Evolutionary conservation across 1,284 basidiomycete species (phyloP).

Genomic region (Amylostereum areolatum): DNA sequence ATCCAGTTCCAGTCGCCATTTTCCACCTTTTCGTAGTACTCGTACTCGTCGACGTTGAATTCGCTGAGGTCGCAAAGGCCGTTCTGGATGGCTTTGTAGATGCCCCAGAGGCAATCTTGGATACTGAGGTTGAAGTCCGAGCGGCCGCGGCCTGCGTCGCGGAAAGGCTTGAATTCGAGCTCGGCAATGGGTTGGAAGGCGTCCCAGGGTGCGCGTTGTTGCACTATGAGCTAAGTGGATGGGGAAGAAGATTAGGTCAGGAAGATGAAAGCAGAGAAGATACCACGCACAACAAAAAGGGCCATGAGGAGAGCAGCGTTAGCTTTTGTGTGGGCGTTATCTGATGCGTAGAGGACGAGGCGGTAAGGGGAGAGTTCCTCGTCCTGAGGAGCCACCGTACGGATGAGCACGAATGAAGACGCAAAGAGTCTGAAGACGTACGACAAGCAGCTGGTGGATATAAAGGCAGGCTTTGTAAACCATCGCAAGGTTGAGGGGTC

Average conservation of each 20-base stretch:
- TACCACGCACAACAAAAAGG: slow-evolving; percentile 73
- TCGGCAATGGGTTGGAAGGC: slow-evolving; percentile 91
- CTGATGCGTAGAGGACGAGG: slow-evolving; percentile 87
- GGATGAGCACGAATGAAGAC: slow-evolving; percentile 13
- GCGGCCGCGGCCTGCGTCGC: slow-evolving; percentile 91
- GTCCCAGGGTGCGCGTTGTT: slow-evolving; percentile 89
- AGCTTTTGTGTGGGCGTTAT: slow-evolving; percentile 82
- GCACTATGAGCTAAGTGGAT: slow-evolving; percentile 78
- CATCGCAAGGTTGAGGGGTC: slow-evolving; percentile 89
- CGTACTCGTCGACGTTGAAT: slow-evolving; percentile 87
- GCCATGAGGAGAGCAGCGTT: slow-evolving; percentile 92
- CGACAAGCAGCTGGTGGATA: slow-evolving; percentile 85
- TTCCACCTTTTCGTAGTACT: slow-evolving; percentile 91
- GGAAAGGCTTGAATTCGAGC: slow-evolving; percentile 89
- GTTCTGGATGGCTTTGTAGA: slow-evolving; percentile 91
- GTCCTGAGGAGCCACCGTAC: slow-evolving; percentile 42
- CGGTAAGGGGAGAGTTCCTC: slow-evolving; percentile 60
- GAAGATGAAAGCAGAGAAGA: slow-evolving; percentile 6
- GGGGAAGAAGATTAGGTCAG: neutral
- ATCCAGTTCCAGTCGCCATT: slow-evolving; percentile 99
- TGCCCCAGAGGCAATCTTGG: slow-evolving; percentile 92
- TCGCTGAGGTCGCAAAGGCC: slow-evolving; percentile 88
- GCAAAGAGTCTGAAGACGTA: slow-evolving; percentile 27
- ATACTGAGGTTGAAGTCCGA: slow-evolving; percentile 92
- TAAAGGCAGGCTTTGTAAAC: slow-evolving; percentile 93